phyloP scores from a whole-genome alignment of 768 basidiomycete species.

The Russula sp. region DNA sequence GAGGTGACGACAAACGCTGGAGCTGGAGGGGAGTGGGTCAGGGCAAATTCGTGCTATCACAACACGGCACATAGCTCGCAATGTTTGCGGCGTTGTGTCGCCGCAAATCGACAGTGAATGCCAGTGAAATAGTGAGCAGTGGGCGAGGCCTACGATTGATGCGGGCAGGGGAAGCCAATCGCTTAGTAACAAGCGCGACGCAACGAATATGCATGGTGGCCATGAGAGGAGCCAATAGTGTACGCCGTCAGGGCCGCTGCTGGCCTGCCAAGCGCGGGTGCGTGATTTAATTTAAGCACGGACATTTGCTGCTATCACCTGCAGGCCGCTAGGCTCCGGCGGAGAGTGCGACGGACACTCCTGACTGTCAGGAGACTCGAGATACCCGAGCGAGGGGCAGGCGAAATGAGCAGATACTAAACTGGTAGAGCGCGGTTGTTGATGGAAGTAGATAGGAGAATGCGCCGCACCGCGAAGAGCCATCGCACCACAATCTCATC shows the following conservation, averaged over 20 bases:
- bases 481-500: slow-evolving; percentile 12
- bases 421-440: slow-evolving; percentile 3
- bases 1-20: slow-evolving; percentile 5
- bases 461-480: slow-evolving; percentile 1
- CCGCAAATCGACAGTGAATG: slow-evolving; percentile 7
- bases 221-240: slow-evolving; percentile 14
- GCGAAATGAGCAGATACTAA: neutral
- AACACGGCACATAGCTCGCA: neutral
- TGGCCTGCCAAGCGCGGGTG: slow-evolving; percentile 8
- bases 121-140: slow-evolving; percentile 15
- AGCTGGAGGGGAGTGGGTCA: slow-evolving; percentile 8
- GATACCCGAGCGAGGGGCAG: slow-evolving; percentile 11
- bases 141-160: slow-evolving; percentile 3
- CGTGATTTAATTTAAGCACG: slow-evolving; percentile 20
- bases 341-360: slow-evolving; percentile 9
- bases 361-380: slow-evolving; percentile 15
- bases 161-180: slow-evolving; percentile 4
- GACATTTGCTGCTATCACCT: slow-evolving; percentile 20
- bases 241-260: slow-evolving; percentile 15
- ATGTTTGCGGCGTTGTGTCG: slow-evolving; percentile 15
- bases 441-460: slow-evolving; percentile 18
- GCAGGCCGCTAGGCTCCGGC: slow-evolving; percentile 9
- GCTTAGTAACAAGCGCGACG: slow-evolving; percentile 21
- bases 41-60: slow-evolving; percentile 9
- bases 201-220: slow-evolving; percentile 18